Evolutionary conservation across 495 filamentous ascomycete genomes (phyloP), one percentile per base, ranked within the genome.

Genomic region (Talaromyces wortmannii): DNA sequence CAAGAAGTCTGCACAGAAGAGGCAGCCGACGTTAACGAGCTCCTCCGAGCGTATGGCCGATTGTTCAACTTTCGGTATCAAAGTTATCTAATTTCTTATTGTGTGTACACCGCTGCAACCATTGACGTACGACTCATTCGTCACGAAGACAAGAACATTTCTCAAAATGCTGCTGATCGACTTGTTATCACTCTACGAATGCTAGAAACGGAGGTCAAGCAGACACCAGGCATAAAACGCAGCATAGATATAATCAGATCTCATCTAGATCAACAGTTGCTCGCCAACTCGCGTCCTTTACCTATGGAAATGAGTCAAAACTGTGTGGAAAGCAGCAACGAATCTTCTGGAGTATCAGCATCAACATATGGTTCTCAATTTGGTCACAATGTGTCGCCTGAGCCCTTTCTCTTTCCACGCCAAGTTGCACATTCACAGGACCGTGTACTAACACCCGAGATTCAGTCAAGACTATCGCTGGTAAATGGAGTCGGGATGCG

Each of bases 61-160:
- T 42, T 33, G 11, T 58, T 58, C 45, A 54, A 59, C 32, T 59
- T 55, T 36, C 52, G 55, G 15, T 48, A 59, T 23, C 52, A 59
- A 36, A 59, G 30, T 23, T 59, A 59, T 50, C 51, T 59, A 16
- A 29, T 59, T 7, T 59, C 57, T 4, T 59, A 59, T 43, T 59
- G 57, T 31, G 57, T 59, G 6, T 59, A 59, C 33, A 59, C 57
- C 13, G 52, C 57, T 17, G 57, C 52, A 23, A 59, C 57, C 3
- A 59, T 59, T 44, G 57, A 59, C 23, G 47, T 59, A 7, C 52
- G 45, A 48, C 45, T 50, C 2, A 50, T 55, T 5, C 57, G 33
- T 5, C 52, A 59, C 16, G 57, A 59, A 10, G 57, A 59, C 40
- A 17, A 15, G 7, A 31, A 10, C 10, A 36, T 59, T 11, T 45